These are phyloP conservation scores for Thelephora ganbajun DNA, from an alignment of 768 basidiomycete species.

Conservation along the genomic window DNA sequence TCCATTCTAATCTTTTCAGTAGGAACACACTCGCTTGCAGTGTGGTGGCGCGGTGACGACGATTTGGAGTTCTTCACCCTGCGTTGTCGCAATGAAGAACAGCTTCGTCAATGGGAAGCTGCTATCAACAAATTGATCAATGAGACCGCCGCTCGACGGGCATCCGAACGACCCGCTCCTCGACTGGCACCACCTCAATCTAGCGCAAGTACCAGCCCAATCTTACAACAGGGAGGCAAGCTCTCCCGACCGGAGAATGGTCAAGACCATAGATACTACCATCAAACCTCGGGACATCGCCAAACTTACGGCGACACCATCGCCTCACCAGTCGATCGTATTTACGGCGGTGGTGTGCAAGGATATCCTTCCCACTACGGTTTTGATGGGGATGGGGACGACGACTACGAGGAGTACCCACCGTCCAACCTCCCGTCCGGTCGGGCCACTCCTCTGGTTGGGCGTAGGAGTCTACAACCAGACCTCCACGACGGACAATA, in stretches of 20 bases:
- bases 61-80: constrained; percentile 90
- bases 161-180: constrained; percentile 47
- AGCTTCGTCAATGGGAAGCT: constrained; percentile 84
- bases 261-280: constrained; percentile 5
- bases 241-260: neutral
- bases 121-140: constrained; percentile 81
- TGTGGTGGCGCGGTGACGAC: constrained; percentile 92
- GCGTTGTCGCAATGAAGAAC: constrained; percentile 85
- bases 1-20: constrained; percentile 7
- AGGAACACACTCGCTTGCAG: constrained; percentile 66
- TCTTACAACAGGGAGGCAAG: neutral
- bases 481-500: neutral
- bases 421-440: constrained; percentile 39
- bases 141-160: constrained; percentile 56
- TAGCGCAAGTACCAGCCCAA: constrained; percentile 33
- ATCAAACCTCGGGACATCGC: constrained; percentile 4
- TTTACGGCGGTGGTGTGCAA: constrained; percentile 28
- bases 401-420: constrained; percentile 69
- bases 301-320: neutral
- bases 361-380: constrained; percentile 53
- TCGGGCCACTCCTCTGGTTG: constrained; percentile 58
- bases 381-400: constrained; percentile 61
- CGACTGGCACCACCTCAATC: constrained; percentile 31
- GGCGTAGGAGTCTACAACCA: constrained; percentile 27
- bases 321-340: too few relatives aligned